Percentiles rank a stretch among this genome's conserved stretches.
Evolutionary conservation across 202 grass and related monocot genomes (phyloP).

Genomic region (Cymbopogon flexuosus): DNA sequence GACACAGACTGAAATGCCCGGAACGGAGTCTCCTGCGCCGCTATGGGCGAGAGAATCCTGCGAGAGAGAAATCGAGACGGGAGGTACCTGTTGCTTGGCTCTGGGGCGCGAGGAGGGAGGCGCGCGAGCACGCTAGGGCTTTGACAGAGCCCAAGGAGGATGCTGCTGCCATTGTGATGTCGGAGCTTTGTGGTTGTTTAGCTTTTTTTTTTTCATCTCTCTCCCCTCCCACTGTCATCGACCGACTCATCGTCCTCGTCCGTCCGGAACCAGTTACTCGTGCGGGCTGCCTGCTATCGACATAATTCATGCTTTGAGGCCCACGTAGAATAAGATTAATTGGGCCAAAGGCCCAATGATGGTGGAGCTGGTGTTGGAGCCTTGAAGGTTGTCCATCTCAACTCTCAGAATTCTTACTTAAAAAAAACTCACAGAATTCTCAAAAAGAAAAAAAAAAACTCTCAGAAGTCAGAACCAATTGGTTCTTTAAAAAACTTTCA

Average conservation of each 20-base stretch:
- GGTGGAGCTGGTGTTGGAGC: not conserved
- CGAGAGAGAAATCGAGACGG: not conserved
- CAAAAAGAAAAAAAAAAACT: not conserved
- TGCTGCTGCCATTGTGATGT: not conserved
- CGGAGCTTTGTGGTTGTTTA: not conserved
- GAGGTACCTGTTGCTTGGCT: conserved; percentile 23
- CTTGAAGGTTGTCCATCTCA: not conserved
- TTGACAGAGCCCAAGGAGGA: conserved; percentile 16
- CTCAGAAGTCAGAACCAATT: too few species aligned
- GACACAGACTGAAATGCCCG: not conserved
- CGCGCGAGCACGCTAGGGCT: conserved; percentile 6
- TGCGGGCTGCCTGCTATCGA: too few species aligned
- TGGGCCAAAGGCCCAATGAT: not conserved
- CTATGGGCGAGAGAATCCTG: not conserved
- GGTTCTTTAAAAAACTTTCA: too few species aligned
- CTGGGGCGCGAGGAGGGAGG: not conserved
- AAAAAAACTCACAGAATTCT: too few species aligned
- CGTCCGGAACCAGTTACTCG: too few species aligned
- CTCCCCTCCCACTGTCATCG: too few species aligned
- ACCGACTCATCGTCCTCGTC: not conserved
- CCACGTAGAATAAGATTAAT: too few species aligned
- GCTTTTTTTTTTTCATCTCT: too few species aligned
- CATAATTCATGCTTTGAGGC: too few species aligned
- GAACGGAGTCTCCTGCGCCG: not conserved
- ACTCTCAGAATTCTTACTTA: not conserved